Evolutionary conservation across 2,329 filamentous ascomycete genomes (phyloP).

Genomic region (Bipolaris cookei): DNA sequence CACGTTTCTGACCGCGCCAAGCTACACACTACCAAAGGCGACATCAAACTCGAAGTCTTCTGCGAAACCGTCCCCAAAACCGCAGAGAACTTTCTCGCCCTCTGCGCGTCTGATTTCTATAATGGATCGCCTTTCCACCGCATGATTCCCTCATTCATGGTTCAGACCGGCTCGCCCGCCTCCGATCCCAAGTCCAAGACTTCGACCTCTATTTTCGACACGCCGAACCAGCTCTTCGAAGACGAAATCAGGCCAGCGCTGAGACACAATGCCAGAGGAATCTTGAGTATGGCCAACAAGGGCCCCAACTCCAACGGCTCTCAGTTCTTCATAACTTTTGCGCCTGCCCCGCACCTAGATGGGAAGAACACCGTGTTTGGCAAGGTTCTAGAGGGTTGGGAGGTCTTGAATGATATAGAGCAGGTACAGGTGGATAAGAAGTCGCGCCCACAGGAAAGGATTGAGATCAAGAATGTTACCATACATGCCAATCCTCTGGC

Average conservation of each 20-base stretch:
- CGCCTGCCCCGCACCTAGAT: constrained; percentile 79
- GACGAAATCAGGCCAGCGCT: constrained; percentile 79
- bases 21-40: constrained; percentile 85
- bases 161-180: constrained; percentile 70
- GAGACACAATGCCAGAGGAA: constrained; percentile 70
- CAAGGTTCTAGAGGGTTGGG: constrained; percentile 65
- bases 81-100: constrained; percentile 87
- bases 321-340: constrained; percentile 83
- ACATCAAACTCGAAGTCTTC: constrained; percentile 95
- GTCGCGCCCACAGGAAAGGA: constrained; percentile 70
- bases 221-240: constrained; percentile 64
- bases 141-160: constrained; percentile 80
- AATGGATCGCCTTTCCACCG: constrained; percentile 78
- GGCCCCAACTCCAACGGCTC: constrained; percentile 75
- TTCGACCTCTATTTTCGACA: constrained; percentile 72
- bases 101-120: constrained; percentile 82
- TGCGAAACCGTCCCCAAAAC: constrained; percentile 95
- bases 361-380: constrained; percentile 86
- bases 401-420: constrained; percentile 74
- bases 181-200: constrained; percentile 63
- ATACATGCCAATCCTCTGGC: constrained; percentile 83
- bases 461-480: constrained; percentile 71
- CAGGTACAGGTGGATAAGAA: constrained; percentile 77
- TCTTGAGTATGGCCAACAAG: constrained; percentile 81
- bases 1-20: constrained; percentile 17